These are phyloP conservation scores for Fusarium brevicatenulatum DNA, from an alignment of 2,329 filamentous ascomycete genomes.

Conservation along the genomic window DNA sequence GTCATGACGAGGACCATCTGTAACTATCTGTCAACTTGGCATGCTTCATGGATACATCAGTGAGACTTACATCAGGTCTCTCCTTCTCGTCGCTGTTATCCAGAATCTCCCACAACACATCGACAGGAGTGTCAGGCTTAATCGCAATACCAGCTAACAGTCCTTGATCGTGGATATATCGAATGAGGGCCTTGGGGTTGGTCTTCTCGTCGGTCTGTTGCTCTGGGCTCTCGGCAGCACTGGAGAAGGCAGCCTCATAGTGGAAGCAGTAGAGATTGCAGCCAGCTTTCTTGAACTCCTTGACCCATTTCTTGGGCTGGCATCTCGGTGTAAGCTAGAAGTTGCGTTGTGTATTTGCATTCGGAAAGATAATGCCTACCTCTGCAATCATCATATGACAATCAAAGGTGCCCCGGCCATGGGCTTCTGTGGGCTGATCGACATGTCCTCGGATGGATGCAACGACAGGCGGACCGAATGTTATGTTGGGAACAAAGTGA, in stretches of 20 bases:
- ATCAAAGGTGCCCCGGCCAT: constrained; percentile 93
- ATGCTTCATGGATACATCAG: not conserved
- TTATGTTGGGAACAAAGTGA: constrained; percentile 98
- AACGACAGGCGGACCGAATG: constrained; percentile 93
- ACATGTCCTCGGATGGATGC: constrained; percentile 92
- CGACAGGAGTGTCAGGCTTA: constrained; percentile 90
- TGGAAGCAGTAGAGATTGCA: constrained; percentile 99
- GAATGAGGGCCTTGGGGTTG: constrained; percentile 84
- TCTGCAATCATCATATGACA: constrained; percentile 99
- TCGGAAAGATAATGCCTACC: constrained; percentile 60
- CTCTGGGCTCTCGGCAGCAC: constrained; percentile 83
- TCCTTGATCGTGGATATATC: constrained; percentile 88
- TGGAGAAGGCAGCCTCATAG: constrained; percentile 94
- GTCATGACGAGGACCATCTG: constrained; percentile 99
- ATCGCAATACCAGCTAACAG: constrained; percentile 95
- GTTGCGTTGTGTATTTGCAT: not conserved
- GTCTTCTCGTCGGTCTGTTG: constrained; percentile 76
- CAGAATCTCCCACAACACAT: constrained; percentile 91
- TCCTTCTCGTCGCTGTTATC: constrained; percentile 78
- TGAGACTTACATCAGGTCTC: constrained; percentile 82
- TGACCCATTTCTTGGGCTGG: constrained; percentile 97
- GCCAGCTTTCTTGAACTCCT: constrained; percentile 91
- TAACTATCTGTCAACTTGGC: constrained; percentile 15
- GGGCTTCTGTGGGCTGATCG: constrained; percentile 72
- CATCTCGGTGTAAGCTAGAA: constrained; percentile 17